Evolutionary conservation across 495 filamentous ascomycete genomes (phyloP).

Genomic region (Talaromyces stipitatus): DNA sequence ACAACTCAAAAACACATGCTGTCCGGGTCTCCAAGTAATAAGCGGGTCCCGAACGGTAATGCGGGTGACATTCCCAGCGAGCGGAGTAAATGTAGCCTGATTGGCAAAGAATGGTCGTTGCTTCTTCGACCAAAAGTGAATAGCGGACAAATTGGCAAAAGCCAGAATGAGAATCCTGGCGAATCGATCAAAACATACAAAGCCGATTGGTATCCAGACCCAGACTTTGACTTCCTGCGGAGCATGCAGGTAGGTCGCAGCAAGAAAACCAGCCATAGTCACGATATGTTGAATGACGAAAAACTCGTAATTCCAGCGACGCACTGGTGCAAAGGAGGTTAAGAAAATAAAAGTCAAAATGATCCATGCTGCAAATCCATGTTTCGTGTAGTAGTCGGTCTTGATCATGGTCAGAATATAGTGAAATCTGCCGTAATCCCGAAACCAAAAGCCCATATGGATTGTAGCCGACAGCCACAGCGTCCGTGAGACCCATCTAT

Average conservation of each 20-base stretch:
- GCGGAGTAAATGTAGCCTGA: conserved; percentile 53
- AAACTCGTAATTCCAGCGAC: conserved; percentile 65
- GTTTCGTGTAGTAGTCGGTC: conserved; percentile 55
- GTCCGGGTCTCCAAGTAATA: conserved; percentile 67
- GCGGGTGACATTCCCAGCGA: conserved; percentile 57
- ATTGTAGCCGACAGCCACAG: conserved; percentile 68
- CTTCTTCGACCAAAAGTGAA: conserved; percentile 31
- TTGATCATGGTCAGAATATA: conserved; percentile 54
- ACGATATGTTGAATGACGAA: conserved; percentile 77
- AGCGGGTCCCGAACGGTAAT: conserved; percentile 62
- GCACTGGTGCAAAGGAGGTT: conserved; percentile 59
- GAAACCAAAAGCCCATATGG: conserved; percentile 66
- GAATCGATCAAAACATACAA: conserved; percentile 63
- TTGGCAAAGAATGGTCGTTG: conserved; percentile 19
- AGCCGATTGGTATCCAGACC: conserved; percentile 67
- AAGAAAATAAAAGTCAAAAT: conserved; percentile 66
- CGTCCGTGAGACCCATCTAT: conserved; percentile 70
- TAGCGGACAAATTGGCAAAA: conserved; percentile 60
- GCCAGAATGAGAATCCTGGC: conserved; percentile 43
- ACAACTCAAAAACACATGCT: conserved; percentile 70
- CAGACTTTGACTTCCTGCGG: conserved; percentile 44
- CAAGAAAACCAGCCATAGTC: conserved; percentile 59
- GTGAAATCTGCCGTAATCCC: conserved; percentile 57
- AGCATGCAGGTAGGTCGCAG: conserved; percentile 55
- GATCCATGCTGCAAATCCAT: conserved; percentile 67